A percentile compares a stretch with the other conserved stretches of the same genome.
Conservation (phyloP, 1,284 basidiomycete species). For the Rhodotorula sp. region DNA sequence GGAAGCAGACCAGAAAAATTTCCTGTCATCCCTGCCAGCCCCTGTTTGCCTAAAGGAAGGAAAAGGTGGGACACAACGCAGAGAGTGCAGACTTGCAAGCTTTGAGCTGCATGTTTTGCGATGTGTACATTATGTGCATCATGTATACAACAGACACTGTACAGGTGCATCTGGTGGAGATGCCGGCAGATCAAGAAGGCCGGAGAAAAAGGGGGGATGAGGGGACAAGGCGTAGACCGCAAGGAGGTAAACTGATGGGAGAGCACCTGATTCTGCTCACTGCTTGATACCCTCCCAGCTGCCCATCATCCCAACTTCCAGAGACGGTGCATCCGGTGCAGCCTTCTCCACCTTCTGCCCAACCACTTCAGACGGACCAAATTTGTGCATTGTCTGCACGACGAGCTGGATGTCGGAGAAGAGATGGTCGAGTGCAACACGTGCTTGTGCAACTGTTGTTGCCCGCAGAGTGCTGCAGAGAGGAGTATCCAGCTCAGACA, state of each 20-base stretch:
- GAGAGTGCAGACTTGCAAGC: not conserved
- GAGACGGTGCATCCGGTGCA: conserved; percentile 3
- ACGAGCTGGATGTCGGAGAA: conserved; percentile 58
- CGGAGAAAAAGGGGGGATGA: too few relatives aligned
- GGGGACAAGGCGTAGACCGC: not conserved
- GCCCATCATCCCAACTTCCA: conserved; percentile 36
- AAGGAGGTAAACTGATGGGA: not conserved
- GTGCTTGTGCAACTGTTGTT: conserved; percentile 41
- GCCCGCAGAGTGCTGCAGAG: conserved; percentile 33
- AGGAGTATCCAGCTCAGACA: not conserved
- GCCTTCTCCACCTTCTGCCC: not conserved
- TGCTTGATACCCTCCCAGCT: conserved; percentile 25
- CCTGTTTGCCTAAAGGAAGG: too few relatives aligned
- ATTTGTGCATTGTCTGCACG: conserved; percentile 43
- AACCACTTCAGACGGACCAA: conserved; percentile 30
- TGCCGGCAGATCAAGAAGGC: too few relatives aligned
- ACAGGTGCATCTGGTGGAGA: too few relatives aligned
- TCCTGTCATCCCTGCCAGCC: too few relatives aligned
- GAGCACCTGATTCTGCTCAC: too few relatives aligned
- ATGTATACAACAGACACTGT: too few relatives aligned
- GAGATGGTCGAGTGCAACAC: conserved; percentile 55
- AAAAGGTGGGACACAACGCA: too few relatives aligned
- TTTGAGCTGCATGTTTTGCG: not conserved
- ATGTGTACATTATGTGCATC: too few relatives aligned
- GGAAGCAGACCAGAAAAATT: too few relatives aligned